phyloP scores from a whole-genome alignment of 1,284 basidiomycete genomes.

The Sphaerobolus stellatus region DNA sequence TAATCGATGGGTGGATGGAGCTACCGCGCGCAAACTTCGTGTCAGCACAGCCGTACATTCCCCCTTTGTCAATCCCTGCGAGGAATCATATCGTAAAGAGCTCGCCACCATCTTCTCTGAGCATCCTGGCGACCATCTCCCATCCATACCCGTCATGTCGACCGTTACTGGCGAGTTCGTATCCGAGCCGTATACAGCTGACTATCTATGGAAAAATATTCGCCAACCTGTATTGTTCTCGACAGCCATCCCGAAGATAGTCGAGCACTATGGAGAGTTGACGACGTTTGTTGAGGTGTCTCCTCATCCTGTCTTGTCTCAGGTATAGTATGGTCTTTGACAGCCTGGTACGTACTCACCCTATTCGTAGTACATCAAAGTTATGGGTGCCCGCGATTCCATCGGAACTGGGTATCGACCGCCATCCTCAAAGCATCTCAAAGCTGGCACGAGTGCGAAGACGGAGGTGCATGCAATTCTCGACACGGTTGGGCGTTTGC shows the following conservation, averaged over 20 bases:
- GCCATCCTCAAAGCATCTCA: neutral
- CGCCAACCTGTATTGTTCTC: constrained; percentile 33
- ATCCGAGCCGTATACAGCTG: constrained; percentile 16
- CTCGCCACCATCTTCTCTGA: constrained; percentile 27
- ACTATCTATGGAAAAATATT: constrained; percentile 38
- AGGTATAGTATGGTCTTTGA: neutral
- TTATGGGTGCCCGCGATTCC: neutral
- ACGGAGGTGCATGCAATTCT: neutral
- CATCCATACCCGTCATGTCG: constrained; percentile 23
- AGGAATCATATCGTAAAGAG: constrained; percentile 19
- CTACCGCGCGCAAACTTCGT: constrained; percentile 28
- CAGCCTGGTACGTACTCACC: neutral
- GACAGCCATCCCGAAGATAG: constrained; percentile 15
- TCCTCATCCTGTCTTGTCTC: constrained; percentile 36
- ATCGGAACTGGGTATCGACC: neutral
- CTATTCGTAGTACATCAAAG: neutral
- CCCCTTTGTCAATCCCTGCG: constrained; percentile 31
- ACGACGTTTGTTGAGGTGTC: constrained; percentile 32
- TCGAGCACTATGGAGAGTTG: neutral
- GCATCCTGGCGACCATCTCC: constrained; percentile 14
- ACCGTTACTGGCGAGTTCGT: constrained; percentile 23
- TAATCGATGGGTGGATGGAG: constrained; percentile 25
- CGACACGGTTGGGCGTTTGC: neutral
- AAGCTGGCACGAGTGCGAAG: neutral
- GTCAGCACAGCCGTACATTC: constrained; percentile 35